Conservation (phyloP, 495 filamentous ascomycete species). For the Collariella sp. region DNA sequence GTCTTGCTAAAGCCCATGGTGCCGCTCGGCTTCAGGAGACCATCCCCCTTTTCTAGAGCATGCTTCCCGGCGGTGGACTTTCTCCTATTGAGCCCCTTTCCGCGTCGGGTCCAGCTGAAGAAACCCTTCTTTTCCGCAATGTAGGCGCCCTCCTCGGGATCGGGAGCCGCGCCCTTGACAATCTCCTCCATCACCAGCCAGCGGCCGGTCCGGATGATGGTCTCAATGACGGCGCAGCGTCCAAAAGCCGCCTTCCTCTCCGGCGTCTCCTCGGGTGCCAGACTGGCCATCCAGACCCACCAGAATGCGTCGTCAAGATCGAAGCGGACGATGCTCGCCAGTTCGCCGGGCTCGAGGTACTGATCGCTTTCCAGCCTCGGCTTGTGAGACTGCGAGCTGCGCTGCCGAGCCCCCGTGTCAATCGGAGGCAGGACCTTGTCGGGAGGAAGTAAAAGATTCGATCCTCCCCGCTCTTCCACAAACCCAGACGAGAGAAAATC, state of each 20-base stretch:
- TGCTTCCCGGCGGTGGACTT: conserved; percentile 53
- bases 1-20: conserved; percentile 65
- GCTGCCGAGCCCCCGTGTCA: conserved; percentile 56
- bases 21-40: conserved; percentile 21
- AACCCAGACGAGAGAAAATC: conserved; percentile 95
- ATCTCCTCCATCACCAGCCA: conserved; percentile 97
- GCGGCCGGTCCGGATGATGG: conserved; percentile 64
- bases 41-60: conserved; percentile 28
- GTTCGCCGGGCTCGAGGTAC: conserved; percentile 78
- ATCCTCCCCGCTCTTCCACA: conserved; percentile 54
- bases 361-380: conserved; percentile 54
- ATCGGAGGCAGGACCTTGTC: conserved; percentile 89
- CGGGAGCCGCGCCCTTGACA: conserved; percentile 83
- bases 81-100: conserved; percentile 53
- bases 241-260: conserved; percentile 88
- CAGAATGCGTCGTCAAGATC: conserved; percentile 95
- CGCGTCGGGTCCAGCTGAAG: conserved; percentile 74
- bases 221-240: conserved; percentile 86
- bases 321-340: conserved; percentile 79
- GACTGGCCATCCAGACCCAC: conserved; percentile 99
- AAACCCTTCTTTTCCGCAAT: conserved; percentile 90
- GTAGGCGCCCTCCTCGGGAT: conserved; percentile 74
- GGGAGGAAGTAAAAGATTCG: conserved; percentile 67
- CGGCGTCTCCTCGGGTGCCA: conserved; percentile 79
- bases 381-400: conserved; percentile 82